Base-by-base conservation (phyloP, 257 asterid species). In the Solanum tarapatanum region DNA sequence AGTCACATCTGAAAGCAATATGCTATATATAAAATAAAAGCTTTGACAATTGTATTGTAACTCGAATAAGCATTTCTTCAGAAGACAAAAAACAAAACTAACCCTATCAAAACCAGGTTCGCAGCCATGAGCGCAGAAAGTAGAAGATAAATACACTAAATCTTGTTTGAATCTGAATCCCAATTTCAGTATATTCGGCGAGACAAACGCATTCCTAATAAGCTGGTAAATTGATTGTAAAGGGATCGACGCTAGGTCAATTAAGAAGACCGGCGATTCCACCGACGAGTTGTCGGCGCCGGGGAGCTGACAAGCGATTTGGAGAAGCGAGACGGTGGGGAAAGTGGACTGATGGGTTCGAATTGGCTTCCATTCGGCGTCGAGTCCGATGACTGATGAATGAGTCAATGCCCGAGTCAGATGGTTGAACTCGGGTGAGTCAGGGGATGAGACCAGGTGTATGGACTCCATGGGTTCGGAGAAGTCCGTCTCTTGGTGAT, bases 341-440 rank as follows among this genome's bases (percentile, higher is more conserved):
- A 92, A 95, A 36, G 96, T 90, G 87, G 95, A 84, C 11, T 91
- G 90, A 30, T 82, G 93, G 68, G 90, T 77, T 88, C 93, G 94
- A 43, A 93, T 88, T 86, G 98, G 98, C 90, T 95, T 95, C 99
- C 98, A 95, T 91, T 97, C 99, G 8, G 98, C 98, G 91, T 97
- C 99, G 91, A 97, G 96, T 4, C 95, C 97, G 89, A 95, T 89
- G 60, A 96, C 79, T 8, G 93, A 88, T 6, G 99, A 94, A 86
- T 90, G 96, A 89, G 93, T 90, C 82, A 97, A 88, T 69, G 95
- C 93, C 92, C 90, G 86, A 30, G 39, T 89, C 82, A 93, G 89
- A 79, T 88, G 94, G 82, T 90, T 79, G 91, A 97, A 94, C 95
- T 94, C 99, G 91, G 93, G 90, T 76, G 98, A 95, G 89, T 93